Evolutionary conservation across 371 early-diverging fungal genomes (phyloP).

Genomic region (Capillidium rhysosporum): DNA sequence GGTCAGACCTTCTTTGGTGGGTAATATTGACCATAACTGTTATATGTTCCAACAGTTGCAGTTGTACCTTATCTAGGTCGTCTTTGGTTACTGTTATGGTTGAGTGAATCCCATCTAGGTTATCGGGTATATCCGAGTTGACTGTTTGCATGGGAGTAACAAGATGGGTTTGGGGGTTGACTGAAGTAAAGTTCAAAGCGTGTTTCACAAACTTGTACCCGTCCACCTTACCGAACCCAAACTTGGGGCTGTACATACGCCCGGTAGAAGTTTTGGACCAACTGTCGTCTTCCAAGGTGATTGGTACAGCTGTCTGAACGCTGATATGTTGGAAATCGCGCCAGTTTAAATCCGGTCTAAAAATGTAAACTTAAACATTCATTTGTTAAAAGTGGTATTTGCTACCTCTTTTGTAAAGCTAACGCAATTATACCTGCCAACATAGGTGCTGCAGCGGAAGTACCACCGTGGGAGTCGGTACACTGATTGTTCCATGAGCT

Average conservation of each 20-base stretch:
- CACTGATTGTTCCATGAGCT: conserved; percentile 50
- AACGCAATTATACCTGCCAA: conserved; percentile 87
- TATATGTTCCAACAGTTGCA: conserved; percentile 63
- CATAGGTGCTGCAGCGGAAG: conserved; percentile 93
- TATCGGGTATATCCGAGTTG: conserved; percentile 32
- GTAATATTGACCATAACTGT: conserved; percentile 65
- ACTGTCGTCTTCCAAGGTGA: conserved; percentile 32
- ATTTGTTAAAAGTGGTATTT: too few relatives aligned
- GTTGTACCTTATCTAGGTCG: conserved; percentile 18
- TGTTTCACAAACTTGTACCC: conserved; percentile 58
- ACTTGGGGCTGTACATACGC: conserved; percentile 65
- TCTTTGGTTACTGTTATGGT: conserved; percentile 20
- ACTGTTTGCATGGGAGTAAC: conserved; percentile 19
- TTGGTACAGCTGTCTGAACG: conserved; percentile 58
- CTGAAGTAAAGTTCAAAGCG: conserved; percentile 40
- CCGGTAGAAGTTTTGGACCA: conserved; percentile 41
- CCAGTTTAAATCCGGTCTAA: conserved; percentile 71
- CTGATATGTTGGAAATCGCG: conserved; percentile 75
- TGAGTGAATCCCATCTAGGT: conserved; percentile 15
- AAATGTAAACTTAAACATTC: conserved; percentile 25
- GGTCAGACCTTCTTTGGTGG: conserved; percentile 63
- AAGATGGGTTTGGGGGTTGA: conserved; percentile 41
- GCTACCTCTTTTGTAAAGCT: conserved; percentile 31
- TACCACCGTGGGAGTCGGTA: conserved; percentile 72
- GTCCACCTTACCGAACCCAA: conserved; percentile 82